phyloP scores from a whole-genome alignment of 306 rosid species.

The Cucurbita moschata region DNA sequence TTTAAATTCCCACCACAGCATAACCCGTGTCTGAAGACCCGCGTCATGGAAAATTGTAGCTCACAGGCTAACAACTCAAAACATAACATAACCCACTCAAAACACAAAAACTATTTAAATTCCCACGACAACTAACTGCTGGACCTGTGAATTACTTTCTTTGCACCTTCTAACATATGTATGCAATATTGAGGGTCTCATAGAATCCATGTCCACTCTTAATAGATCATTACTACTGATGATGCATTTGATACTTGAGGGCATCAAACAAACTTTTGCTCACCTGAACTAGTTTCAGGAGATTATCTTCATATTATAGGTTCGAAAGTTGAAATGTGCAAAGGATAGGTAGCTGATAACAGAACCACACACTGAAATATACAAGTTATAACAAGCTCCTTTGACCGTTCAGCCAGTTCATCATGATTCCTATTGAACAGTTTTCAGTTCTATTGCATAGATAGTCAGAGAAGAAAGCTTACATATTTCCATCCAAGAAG shows the following conservation, averaged over 20 bases:
- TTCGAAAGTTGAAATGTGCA: background rate
- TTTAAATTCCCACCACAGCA: no score
- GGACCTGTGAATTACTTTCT: no score
- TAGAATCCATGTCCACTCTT: background rate
- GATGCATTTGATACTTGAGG: background rate
- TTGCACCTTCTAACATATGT: no score
- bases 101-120: no score
- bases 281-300: background rate
- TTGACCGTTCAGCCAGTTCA: background rate
- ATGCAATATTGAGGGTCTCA: no score
- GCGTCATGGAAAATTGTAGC: no score
- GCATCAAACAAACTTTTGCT: background rate
- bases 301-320: background rate
- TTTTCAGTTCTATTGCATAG: background rate
- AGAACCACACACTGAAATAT: background rate
- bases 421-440: background rate
- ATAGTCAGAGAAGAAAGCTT: conserved; percentile 19
- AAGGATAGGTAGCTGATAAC: background rate
- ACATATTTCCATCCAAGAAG: conserved; percentile 94
- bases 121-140: no score
- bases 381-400: background rate
- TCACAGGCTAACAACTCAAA: no score
- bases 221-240: background rate
- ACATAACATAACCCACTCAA: no score
- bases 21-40: no score